phyloP scores from a whole-genome alignment of 805 yeast species.

The Saturnispora mendoncae region DNA sequence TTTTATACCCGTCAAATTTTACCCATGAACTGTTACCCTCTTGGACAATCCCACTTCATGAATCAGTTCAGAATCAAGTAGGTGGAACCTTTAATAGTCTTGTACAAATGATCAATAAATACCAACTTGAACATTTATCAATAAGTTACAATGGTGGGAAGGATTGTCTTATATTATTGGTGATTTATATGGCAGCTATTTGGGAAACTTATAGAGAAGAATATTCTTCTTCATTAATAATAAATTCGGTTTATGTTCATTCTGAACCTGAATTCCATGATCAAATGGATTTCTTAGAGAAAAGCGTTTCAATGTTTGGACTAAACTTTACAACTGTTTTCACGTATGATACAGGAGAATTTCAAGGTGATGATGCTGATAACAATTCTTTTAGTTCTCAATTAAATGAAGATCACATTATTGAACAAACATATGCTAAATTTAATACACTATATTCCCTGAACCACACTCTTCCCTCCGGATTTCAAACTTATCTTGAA shows the following conservation, averaged over 20 bases:
- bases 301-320: slow-evolving; percentile 45
- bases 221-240: slow-evolving; percentile 3
- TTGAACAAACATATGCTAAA: background rate
- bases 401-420: background rate
- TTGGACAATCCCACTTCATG: slow-evolving; percentile 11
- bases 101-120: slow-evolving; percentile 16
- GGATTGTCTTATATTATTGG: slow-evolving; percentile 85
- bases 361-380: background rate
- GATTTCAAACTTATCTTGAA: slow-evolving; percentile 55
- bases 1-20: background rate
- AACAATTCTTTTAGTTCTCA: background rate
- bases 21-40: slow-evolving; percentile 1
- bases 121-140: slow-evolving; percentile 44
- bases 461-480: slow-evolving; percentile 38
- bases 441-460: slow-evolving; percentile 10
- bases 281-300: slow-evolving; percentile 54
- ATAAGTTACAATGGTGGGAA: slow-evolving; percentile 94
- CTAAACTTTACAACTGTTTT: slow-evolving; percentile 34
- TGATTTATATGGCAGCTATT: slow-evolving; percentile 56
- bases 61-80: slow-evolving; percentile 22
- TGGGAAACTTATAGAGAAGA: slow-evolving; percentile 18
- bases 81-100: slow-evolving; percentile 17
- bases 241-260: slow-evolving; percentile 61
- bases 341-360: slow-evolving; percentile 4
- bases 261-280: slow-evolving; percentile 66